phyloP scores from a whole-genome alignment of 2,329 filamentous ascomycete species.

The Aschersonia sp. region DNA sequence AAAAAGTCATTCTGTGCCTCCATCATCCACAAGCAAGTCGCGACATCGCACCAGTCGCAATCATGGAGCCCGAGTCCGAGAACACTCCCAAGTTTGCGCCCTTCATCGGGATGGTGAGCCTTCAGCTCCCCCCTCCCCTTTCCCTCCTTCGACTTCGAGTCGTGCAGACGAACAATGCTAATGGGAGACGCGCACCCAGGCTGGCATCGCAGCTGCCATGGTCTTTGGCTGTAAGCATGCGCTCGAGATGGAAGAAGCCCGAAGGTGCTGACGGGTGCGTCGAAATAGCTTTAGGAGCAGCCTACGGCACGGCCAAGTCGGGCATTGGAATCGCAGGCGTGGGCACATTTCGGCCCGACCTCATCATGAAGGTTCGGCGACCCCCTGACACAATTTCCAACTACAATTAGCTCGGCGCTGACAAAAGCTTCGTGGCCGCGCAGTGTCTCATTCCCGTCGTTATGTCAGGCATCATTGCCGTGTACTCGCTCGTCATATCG shows the following conservation, averaged over 20 bases:
- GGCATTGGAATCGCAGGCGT: slow-evolving; percentile 80
- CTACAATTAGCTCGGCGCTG: not conserved
- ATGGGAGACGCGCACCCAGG: slow-evolving; percentile 27
- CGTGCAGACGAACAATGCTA: not conserved
- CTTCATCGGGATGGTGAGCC: slow-evolving; percentile 72
- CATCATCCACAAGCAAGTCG: not conserved
- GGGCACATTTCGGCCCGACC: slow-evolving; percentile 69
- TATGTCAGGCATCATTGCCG: slow-evolving; percentile 98
- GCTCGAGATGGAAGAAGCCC: not conserved
- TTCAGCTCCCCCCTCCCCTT: slow-evolving; percentile 4
- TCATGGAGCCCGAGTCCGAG: slow-evolving; percentile 39
- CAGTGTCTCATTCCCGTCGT: slow-evolving; percentile 78
- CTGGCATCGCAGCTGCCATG: slow-evolving; percentile 69
- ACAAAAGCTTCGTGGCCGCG: not conserved
- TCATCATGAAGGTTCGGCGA: slow-evolving; percentile 70
- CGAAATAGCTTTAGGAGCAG: slow-evolving; percentile 49
- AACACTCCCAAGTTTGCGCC: slow-evolving; percentile 69
- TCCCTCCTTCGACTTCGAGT: slow-evolving; percentile 6
- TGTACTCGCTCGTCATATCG: slow-evolving; percentile 92
- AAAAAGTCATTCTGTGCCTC: not conserved
- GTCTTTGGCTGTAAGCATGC: slow-evolving; percentile 60
- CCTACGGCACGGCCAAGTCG: slow-evolving; percentile 78
- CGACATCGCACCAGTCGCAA: slow-evolving; percentile 1
- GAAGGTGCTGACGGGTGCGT: too few relatives aligned
- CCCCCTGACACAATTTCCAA: too few relatives aligned